Evolutionary conservation across 2,329 filamentous ascomycete genomes (phyloP), one percentile per base, ranked within the genome.

Genomic region (Dichotomopilus funicola): DNA sequence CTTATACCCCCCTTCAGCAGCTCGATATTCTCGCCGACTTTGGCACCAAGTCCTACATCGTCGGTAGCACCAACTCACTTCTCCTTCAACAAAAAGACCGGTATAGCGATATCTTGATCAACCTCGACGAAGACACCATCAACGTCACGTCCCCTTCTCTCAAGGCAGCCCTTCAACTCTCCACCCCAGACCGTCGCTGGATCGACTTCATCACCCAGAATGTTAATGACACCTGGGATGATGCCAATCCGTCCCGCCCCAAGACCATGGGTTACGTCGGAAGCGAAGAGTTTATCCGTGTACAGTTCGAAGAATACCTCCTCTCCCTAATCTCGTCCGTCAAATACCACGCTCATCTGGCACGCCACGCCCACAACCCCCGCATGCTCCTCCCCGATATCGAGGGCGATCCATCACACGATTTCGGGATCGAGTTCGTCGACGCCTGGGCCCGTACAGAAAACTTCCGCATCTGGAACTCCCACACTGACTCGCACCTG

Each of bases 241-340:
- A 96, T 43, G 77, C 84, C 4, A 92, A 97, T 66, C 94, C 94
- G 0, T 83, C 84, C 59, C 81, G 89, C 48, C 94, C 94, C n/a
- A 96, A 91, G 66, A 95, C 90, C 2, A 86, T 96, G 77, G 91
- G 91, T 35, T 99, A 96, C 66, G 85, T 90, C 40, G 94, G 94
- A 35, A 96, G 91, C 60, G 94, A 99, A 72, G 94, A 97, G 68
- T 96, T 96, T 66, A 99, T 99, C 64, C 84, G 94, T 35, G 82
- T 96, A 42, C 92, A 97, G 66, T 99, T 99, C 60, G 94, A 99
- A 72, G 91, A 96, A 66, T 99, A 99, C 67, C 80, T 99, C 5
- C 80, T 97, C 31, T 89, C 91, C 0, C 79, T 99, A 59, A 82
- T 97, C 44, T 89, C 91, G 0, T 85, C 89, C 0, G 87, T 91